Percentiles rank a stretch among this genome's conserved stretches.
phyloP scores from a whole-genome alignment of 2,329 filamentous ascomycete species.

The Penicillium paneum region DNA sequence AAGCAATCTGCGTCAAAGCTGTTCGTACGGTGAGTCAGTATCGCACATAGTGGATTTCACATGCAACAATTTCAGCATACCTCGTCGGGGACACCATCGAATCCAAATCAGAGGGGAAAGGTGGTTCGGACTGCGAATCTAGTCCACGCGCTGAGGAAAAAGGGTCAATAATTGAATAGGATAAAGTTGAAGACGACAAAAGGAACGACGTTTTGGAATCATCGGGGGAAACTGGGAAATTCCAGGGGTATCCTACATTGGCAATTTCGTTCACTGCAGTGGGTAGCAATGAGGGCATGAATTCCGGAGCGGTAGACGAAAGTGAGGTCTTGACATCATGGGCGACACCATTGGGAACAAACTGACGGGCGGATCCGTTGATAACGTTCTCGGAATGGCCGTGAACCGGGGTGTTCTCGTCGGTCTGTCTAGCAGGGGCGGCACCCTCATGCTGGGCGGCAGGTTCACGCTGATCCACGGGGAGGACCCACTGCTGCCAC shows the following conservation, averaged over 20 bases:
- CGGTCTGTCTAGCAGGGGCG: slow-evolving; percentile 35
- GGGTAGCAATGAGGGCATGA: slow-evolving; percentile 48
- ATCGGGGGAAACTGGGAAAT: slow-evolving; percentile 49
- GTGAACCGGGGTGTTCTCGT: slow-evolving; percentile 39
- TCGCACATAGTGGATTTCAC: no score
- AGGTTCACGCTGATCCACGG: slow-evolving; percentile 66
- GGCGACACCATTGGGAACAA: slow-evolving; percentile 42
- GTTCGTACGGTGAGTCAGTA: not conserved
- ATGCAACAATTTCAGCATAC: slow-evolving; percentile 5
- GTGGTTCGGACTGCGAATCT: slow-evolving; percentile 23
- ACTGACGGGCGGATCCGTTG: slow-evolving; percentile 31
- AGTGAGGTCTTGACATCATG: slow-evolving; percentile 50
- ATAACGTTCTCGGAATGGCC: slow-evolving; percentile 28
- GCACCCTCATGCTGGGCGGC: slow-evolving; percentile 72
- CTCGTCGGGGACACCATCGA: slow-evolving; percentile 19
- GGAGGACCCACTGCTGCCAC: slow-evolving; percentile 78
- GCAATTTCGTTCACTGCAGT: slow-evolving; percentile 32
- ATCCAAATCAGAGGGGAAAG: slow-evolving; percentile 1
- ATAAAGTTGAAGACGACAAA: slow-evolving; percentile 50
- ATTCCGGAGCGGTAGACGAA: slow-evolving; percentile 63
- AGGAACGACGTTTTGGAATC: slow-evolving; percentile 39
- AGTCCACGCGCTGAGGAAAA: slow-evolving; percentile 50
- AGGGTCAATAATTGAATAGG: slow-evolving; percentile 55
- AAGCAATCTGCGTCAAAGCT: slow-evolving; percentile 6
- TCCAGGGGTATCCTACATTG: slow-evolving; percentile 36